phyloP scores from a whole-genome alignment of 768 basidiomycete species.

The Leccinum boreale region DNA sequence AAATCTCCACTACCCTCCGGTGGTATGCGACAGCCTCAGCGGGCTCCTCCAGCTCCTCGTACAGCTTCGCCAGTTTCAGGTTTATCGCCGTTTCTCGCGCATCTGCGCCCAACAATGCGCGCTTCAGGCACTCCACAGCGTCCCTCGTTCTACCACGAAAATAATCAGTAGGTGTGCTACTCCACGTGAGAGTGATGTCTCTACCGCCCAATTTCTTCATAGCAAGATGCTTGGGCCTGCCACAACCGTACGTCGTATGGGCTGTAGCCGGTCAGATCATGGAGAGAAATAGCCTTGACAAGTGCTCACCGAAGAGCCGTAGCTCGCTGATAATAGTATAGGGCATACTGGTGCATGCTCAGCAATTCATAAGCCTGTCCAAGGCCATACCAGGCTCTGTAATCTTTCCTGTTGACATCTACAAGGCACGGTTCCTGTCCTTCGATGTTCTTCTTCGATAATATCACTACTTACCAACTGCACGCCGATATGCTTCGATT shows the following conservation, averaged over 20 bases:
- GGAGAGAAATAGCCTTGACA: not conserved
- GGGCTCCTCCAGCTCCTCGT: slow-evolving; percentile 62
- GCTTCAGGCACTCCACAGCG: slow-evolving; percentile 88
- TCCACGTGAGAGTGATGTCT: slow-evolving; percentile 14
- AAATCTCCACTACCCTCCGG: slow-evolving; percentile 74
- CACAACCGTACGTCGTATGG: slow-evolving; percentile 96
- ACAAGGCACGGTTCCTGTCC: not conserved
- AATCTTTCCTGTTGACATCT: slow-evolving; percentile 98
- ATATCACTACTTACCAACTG: slow-evolving; percentile 67
- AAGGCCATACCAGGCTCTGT: slow-evolving; percentile 97
- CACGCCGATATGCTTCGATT: slow-evolving; percentile 94
- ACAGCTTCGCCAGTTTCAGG: slow-evolving; percentile 70
- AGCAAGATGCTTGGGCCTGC: slow-evolving; percentile 92
- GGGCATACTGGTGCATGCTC: slow-evolving; percentile 94
- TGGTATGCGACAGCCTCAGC: slow-evolving; percentile 76
- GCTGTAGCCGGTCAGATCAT: slow-evolving; percentile 36
- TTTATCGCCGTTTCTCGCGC: slow-evolving; percentile 71
- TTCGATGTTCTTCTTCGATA: not conserved
- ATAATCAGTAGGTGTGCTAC: slow-evolving; percentile 2
- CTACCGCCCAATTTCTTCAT: slow-evolving; percentile 86
- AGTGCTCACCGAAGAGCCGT: slow-evolving; percentile 75
- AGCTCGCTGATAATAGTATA: slow-evolving; percentile 95
- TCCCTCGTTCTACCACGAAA: slow-evolving; percentile 62
- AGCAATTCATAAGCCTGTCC: slow-evolving; percentile 97
- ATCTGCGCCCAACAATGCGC: slow-evolving; percentile 81